Base-by-base conservation (phyloP, 176 grass and related monocot species). In the Coix lacrymajobi region DNA sequence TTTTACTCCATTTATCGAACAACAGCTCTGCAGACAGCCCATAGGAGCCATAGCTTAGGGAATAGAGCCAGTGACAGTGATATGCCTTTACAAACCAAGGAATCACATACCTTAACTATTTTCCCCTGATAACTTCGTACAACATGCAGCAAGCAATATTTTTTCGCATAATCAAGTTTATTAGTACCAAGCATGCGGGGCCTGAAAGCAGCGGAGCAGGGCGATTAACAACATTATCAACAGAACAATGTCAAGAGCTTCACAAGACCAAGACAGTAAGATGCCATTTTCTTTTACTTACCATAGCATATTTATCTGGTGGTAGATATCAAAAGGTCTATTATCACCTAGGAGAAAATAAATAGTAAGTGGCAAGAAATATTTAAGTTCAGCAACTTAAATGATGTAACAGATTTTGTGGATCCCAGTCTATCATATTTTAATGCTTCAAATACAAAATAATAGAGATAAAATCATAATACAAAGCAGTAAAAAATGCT, bases 251-350 rank as follows among this genome's bases (percentile, higher is more conserved):
- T 11, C 43, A 61, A 43, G 66, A 73, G 60, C 13, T 46, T 31
- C 15, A 75, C 43, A 85, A 63, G 43, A 77, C 60, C 43, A 76
- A 79, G 36, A 79, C 12, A 80, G 30, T 57, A 85, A 63, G 52
- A 80, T 80, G 13, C 10, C 8, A 79, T 66, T 85, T 51, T 85
- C 31, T 49, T 72, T 78, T 82, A 84, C 92, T 92, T 83, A 98
- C 92, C 95, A 93, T 88, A 98, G 81, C 77, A 98, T 92, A 85
- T 98, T 93, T 84, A 98, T 93, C 79, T 98, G 95, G 86, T 98
- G 95, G 88, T 88, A 98, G 84, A 98, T 95, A 85, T 98, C 95
- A 77, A 91, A 98, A 85, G 92, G 95, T 84, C 95, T 98, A 83
- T 86, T 51, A 87, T 91, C 90, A 93, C 88, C 84, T 93, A 94